These are phyloP conservation scores for Wickerhamiella qilinensis DNA, from an alignment of 805 yeast genomes.

Conservation along the genomic window DNA sequence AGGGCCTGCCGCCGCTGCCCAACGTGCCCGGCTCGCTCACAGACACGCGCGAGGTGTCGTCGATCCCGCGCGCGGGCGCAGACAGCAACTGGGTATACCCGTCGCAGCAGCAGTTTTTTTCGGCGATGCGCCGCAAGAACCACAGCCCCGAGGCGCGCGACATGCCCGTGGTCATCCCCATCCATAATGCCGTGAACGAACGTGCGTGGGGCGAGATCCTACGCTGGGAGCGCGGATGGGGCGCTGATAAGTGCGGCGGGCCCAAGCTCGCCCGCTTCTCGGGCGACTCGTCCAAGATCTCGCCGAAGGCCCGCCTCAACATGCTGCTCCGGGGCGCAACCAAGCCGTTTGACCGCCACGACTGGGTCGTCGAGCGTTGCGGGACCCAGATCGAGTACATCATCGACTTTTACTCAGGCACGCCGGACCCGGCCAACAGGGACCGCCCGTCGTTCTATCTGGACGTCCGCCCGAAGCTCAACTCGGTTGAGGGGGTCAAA, in stretches of 20 bases:
- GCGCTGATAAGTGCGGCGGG: constrained; percentile 50
- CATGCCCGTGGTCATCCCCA: constrained; percentile 83
- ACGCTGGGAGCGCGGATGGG: constrained; percentile 50
- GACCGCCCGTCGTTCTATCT: constrained; percentile 48
- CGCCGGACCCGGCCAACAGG: constrained; percentile 30
- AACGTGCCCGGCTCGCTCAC: constrained; percentile 30
- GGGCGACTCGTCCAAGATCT: constrained; percentile 71
- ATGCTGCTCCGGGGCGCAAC: constrained; percentile 44
- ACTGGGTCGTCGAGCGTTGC: constrained; percentile 79
- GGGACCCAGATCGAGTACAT: constrained; percentile 77
- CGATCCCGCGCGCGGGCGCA: constrained; percentile 67
- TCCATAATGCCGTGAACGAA: constrained; percentile 88
- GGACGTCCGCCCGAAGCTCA: constrained; percentile 86
- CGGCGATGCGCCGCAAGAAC: constrained; percentile 82
- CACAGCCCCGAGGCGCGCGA: constrained; percentile 72
- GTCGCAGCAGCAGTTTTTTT: constrained; percentile 83
- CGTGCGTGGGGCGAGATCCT: constrained; percentile 75
- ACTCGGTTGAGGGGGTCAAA: constrained; percentile 63
- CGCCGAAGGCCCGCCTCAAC: constrained; percentile 74
- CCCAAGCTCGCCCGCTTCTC: constrained; percentile 69
- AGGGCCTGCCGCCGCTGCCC: constrained; percentile 18
- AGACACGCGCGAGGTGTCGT: constrained; percentile 57
- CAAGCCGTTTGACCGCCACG: constrained; percentile 90
- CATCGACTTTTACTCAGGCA: constrained; percentile 72
- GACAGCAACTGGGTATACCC: constrained; percentile 82